phyloP scores from a whole-genome alignment of 2,329 filamentous ascomycete species.

The Clonostachys rosea region DNA sequence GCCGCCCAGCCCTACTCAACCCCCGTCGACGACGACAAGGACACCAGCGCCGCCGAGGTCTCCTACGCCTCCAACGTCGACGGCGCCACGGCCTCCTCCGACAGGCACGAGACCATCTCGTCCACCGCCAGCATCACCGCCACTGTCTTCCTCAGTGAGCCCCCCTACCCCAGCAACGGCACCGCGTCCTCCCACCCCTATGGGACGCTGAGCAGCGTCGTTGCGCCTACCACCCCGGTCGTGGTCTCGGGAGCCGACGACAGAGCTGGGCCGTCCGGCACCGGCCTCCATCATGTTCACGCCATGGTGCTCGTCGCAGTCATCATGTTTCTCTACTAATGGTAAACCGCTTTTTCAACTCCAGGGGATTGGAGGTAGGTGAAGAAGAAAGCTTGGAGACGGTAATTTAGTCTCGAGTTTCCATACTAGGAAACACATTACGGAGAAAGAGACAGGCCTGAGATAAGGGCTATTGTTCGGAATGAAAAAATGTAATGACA shows the following conservation, averaged over 20 bases:
- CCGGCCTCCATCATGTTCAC: conserved; percentile 21
- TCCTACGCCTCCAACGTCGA: neutral
- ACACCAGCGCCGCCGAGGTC: neutral
- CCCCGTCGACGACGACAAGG: too few relatives aligned
- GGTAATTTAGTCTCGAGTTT: too few relatives aligned
- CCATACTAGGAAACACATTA: too few relatives aligned
- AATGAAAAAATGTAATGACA: too few relatives aligned
- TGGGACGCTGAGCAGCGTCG: conserved; percentile 14
- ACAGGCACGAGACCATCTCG: neutral
- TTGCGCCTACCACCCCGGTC: conserved; percentile 14
- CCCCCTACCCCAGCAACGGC: conserved; percentile 20
- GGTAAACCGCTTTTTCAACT: neutral
- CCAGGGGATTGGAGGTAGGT: too few relatives aligned
- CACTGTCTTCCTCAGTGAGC: conserved; percentile 19
- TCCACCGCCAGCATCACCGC: conserved; percentile 9
- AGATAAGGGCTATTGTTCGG: too few relatives aligned
- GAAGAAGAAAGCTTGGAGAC: too few relatives aligned
- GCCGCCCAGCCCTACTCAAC: neutral
- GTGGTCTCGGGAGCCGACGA: conserved; percentile 22
- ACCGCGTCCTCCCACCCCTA: conserved; percentile 13
- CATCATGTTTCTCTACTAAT: conserved; percentile 25
- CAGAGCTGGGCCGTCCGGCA: conserved; percentile 20
- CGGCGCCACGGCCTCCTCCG: neutral
- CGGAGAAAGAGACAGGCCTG: too few relatives aligned
- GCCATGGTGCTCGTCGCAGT: conserved; percentile 27